These are phyloP conservation scores for Talaromyces wortmannii DNA, from an alignment of 495 filamentous ascomycete species.

Conservation along the genomic window DNA sequence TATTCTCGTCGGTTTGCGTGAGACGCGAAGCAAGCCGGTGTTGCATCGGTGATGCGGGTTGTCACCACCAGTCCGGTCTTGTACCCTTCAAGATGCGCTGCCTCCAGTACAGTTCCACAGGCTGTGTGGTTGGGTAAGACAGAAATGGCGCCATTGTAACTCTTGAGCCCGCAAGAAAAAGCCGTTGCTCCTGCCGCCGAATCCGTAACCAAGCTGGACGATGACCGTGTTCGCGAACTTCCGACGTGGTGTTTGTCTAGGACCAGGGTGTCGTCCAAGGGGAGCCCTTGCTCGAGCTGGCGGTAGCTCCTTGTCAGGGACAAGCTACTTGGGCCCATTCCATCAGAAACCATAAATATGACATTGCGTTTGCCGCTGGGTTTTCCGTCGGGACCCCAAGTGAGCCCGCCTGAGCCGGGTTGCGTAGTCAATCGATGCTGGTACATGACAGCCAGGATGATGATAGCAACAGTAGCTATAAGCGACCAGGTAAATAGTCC, in stretches of 20 bases:
- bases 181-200: conserved; percentile 94
- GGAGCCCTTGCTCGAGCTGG: conserved; percentile 61
- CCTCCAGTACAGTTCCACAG: conserved; percentile 92
- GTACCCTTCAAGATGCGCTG: conserved; percentile 85
- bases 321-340: conserved; percentile 92
- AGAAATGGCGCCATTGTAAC: conserved; percentile 93
- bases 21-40: conserved; percentile 90
- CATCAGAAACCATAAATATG: conserved; percentile 98
- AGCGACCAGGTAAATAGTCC: conserved; percentile 82
- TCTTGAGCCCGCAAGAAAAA: conserved; percentile 87
- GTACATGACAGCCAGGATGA: conserved; percentile 67
- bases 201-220: conserved; percentile 79
- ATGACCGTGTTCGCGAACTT: conserved; percentile 78
- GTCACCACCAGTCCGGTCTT: conserved; percentile 93
- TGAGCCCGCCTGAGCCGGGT: conserved; percentile 11
- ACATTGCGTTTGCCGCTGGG: conserved; percentile 79
- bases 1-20: conserved; percentile 75
- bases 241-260: conserved; percentile 86
- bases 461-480: conserved; percentile 72
- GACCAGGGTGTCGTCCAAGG: conserved; percentile 62
- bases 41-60: conserved; percentile 92
- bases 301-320: conserved; percentile 76
- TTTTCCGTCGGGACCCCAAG: conserved; percentile 36
- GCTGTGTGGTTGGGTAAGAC: conserved; percentile 77
- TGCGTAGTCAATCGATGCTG: conserved; percentile 51